Conservation (phyloP, 2,329 filamentous ascomycete genomes). For the Chaetothyriales sp. region DNA sequence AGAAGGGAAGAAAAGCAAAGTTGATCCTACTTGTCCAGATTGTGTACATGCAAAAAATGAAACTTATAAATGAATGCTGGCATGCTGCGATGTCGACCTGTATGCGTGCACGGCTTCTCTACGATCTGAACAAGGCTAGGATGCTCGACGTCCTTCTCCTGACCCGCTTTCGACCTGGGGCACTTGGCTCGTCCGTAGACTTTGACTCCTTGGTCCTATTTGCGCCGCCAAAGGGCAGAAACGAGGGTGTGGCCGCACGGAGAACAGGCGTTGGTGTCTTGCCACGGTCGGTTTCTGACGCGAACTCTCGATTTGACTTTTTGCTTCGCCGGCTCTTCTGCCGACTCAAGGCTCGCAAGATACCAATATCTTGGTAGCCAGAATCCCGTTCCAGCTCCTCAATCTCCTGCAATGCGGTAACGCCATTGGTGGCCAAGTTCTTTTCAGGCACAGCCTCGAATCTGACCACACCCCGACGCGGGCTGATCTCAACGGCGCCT, state of each 20-base stretch:
- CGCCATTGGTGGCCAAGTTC: conserved; percentile 54
- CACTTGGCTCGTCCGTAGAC: conserved; percentile 5
- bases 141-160: conserved; percentile 16
- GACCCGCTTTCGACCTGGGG: conserved; percentile 10
- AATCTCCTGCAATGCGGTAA: conserved; percentile 53
- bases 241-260: conserved; percentile 10
- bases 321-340: conserved; percentile 19
- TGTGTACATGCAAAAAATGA: background rate
- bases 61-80: background rate
- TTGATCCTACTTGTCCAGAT: background rate
- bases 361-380: conserved; percentile 26
- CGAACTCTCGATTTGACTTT: conserved; percentile 12
- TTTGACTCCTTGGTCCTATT: conserved; percentile 6
- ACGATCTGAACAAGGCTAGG: conserved; percentile 16
- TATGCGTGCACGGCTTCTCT: conserved; percentile 1
- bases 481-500: conserved; percentile 50
- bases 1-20: background rate
- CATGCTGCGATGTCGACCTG: background rate
- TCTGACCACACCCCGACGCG: conserved; percentile 54
- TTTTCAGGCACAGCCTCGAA: conserved; percentile 58
- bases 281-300: conserved; percentile 5
- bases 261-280: conserved; percentile 8
- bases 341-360: conserved; percentile 26
- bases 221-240: conserved; percentile 4
- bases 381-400: conserved; percentile 39